phyloP scores from a whole-genome alignment of 208 protist species.

The Endotrypanum monterogeii region DNA sequence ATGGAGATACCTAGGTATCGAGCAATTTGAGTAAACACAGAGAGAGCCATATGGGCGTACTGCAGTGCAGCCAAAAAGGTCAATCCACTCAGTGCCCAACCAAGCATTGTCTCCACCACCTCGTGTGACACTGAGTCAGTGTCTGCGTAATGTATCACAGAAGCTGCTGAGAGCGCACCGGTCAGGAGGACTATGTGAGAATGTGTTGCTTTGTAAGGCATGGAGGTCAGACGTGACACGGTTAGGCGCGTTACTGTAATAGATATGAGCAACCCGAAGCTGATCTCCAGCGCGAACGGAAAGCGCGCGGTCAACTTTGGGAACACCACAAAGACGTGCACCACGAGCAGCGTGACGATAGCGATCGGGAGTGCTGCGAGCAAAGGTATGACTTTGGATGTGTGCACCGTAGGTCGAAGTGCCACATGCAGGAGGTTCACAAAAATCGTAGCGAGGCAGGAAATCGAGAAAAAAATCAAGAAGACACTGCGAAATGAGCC shows the following conservation, averaged over 20 bases:
- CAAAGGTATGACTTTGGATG: constrained; percentile 31
- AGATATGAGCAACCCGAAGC: constrained; percentile 72
- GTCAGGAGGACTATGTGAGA: constrained; percentile 37
- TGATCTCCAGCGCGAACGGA: constrained; percentile 78
- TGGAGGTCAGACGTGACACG: constrained; percentile 71
- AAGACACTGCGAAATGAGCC: constrained; percentile 50
- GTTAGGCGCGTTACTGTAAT: constrained; percentile 80
- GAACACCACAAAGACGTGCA: constrained; percentile 51
- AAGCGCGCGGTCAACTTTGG: constrained; percentile 45
- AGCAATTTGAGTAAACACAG: constrained; percentile 60
- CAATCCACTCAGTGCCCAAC: constrained; percentile 44
- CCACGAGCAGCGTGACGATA: constrained; percentile 43
- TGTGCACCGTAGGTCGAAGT: constrained; percentile 35
- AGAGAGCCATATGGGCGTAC: constrained; percentile 76
- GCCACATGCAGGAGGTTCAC: constrained; percentile 63
- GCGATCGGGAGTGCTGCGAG: constrained; percentile 49
- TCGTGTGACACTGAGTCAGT: not conserved
- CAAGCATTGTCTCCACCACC: constrained; percentile 35
- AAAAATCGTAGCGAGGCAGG: constrained; percentile 47
- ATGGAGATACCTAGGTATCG: constrained; percentile 61
- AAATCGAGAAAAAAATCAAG: constrained; percentile 40
- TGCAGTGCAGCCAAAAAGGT: constrained; percentile 44
- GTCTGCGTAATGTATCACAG: constrained; percentile 37
- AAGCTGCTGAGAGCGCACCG: constrained; percentile 27
- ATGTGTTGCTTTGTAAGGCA: constrained; percentile 68